phyloP scores from a whole-genome alignment of 1,284 basidiomycete genomes.

The Puccinia novopanici region DNA sequence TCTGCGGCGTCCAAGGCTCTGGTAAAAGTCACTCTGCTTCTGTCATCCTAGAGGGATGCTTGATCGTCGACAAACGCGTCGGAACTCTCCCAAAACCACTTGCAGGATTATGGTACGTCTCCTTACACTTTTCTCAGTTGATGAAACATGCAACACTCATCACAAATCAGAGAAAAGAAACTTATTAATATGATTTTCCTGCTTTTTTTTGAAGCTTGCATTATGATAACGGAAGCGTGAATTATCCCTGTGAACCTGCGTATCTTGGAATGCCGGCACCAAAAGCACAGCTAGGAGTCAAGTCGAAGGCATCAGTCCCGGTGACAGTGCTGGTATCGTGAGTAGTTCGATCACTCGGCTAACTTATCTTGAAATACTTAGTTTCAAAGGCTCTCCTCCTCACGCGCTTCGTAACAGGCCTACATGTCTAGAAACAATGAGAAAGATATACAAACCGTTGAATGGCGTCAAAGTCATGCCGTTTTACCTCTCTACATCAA shows the following conservation, averaged over 20 bases:
- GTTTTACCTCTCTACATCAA: conserved; percentile 27
- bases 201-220: conserved; percentile 39
- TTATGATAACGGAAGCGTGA: conserved; percentile 35
- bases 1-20: conserved; percentile 46
- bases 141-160: not conserved
- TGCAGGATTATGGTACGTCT: conserved; percentile 8
- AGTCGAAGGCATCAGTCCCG: conserved; percentile 19
- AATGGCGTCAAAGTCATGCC: conserved; percentile 26
- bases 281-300: not conserved
- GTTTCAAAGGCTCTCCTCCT: too few relatives aligned
- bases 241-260: conserved; percentile 45
- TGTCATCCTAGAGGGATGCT: conserved; percentile 35
- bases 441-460: conserved; percentile 26
- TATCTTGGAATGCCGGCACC: conserved; percentile 31
- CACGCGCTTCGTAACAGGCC: conserved; percentile 16
- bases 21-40: conserved; percentile 44
- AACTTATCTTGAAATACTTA: too few relatives aligned
- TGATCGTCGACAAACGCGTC: conserved; percentile 28
- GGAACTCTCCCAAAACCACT: conserved; percentile 33
- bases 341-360: too few relatives aligned
- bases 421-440: conserved; percentile 35
- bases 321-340: conserved; percentile 40
- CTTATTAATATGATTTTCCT: not conserved
- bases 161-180: too few relatives aligned
- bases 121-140: not conserved